Conservation (phyloP, 306 rosid species). For the Quercus parvula region DNA sequence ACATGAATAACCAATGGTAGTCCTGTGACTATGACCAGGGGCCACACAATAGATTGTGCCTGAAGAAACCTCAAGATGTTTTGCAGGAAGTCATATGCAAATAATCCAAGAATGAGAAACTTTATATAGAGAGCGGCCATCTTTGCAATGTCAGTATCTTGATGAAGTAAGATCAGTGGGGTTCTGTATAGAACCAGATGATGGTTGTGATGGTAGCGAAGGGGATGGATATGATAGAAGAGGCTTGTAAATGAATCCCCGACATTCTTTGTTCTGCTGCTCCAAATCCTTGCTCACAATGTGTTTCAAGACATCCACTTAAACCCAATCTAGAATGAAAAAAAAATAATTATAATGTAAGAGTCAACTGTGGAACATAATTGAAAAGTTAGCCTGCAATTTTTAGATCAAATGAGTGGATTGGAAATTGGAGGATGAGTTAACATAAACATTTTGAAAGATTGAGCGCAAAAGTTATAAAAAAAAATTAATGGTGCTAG, state of each 20-base stretch:
- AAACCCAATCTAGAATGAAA: constrained; percentile 55
- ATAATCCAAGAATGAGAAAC: too few species aligned
- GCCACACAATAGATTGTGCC: constrained; percentile 53
- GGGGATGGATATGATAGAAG: constrained; percentile 53
- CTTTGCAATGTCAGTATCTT: too few species aligned
- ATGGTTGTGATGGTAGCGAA: constrained; percentile 47
- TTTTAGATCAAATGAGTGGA: too few species aligned
- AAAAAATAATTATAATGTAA: neutral
- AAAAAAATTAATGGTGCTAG: too few species aligned
- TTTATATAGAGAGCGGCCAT: too few species aligned
- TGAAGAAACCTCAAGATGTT: constrained; percentile 20
- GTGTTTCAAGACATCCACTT: constrained; percentile 84
- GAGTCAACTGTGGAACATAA: too few species aligned
- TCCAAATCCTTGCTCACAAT: constrained; percentile 83
- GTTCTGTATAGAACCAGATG: constrained; percentile 59
- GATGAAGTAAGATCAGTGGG: constrained; percentile 55
- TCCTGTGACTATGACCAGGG: constrained; percentile 48
- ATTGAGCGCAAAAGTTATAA: too few species aligned
- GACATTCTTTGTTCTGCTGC: constrained; percentile 46
- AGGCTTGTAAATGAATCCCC: constrained; percentile 76
- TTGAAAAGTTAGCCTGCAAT: too few species aligned
- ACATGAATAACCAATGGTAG: constrained; percentile 41
- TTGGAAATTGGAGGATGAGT: too few species aligned
- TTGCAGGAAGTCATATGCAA: too few species aligned
- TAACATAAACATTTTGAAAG: too few species aligned